These are phyloP conservation scores for Conticribra guillardii DNA, from an alignment of 108 stramenopile species.

Conservation along the genomic window DNA sequence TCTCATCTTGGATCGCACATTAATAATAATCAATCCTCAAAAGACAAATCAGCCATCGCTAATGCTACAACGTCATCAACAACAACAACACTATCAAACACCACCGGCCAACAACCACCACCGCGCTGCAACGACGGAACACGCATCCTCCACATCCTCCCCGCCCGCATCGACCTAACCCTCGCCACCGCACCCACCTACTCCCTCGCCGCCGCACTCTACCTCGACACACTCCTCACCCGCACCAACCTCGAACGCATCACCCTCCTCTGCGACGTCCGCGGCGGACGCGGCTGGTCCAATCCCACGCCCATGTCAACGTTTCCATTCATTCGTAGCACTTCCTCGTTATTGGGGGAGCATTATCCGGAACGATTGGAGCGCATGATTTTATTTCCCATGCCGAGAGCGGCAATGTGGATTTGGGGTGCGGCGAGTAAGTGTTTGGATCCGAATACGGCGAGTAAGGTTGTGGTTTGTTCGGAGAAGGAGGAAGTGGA, in stretches of 20 bases:
- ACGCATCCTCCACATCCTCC: slow-evolving; percentile 67
- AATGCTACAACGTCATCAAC: not conserved
- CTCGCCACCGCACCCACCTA: slow-evolving; percentile 60
- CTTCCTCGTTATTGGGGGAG: slow-evolving; percentile 51
- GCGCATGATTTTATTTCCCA: slow-evolving; percentile 61
- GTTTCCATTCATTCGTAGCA: slow-evolving; percentile 66
- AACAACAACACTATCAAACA: not conserved
- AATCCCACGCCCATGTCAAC: slow-evolving; percentile 59
- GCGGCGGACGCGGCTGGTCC: slow-evolving; percentile 78
- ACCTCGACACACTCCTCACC: slow-evolving; percentile 59
- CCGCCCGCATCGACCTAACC: slow-evolving; percentile 62
- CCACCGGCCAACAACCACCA: slow-evolving; percentile 1
- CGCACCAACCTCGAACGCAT: slow-evolving; percentile 55
- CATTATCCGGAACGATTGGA: slow-evolving; percentile 76
- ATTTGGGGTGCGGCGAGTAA: slow-evolving; percentile 54
- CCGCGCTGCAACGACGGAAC: slow-evolving; percentile 55
- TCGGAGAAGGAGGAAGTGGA: slow-evolving; percentile 16
- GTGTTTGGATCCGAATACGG: slow-evolving; percentile 64
- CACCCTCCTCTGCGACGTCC: slow-evolving; percentile 68
- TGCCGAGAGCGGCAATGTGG: slow-evolving; percentile 53
- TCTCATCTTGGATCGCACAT: not conserved
- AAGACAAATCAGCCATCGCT: not conserved
- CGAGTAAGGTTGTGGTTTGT: slow-evolving; percentile 53
- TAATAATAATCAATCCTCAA: not conserved
- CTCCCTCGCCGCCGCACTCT: slow-evolving; percentile 73